Base-by-base conservation (phyloP, 768 basidiomycete species). In the Rhizopogon vesiculosus region DNA sequence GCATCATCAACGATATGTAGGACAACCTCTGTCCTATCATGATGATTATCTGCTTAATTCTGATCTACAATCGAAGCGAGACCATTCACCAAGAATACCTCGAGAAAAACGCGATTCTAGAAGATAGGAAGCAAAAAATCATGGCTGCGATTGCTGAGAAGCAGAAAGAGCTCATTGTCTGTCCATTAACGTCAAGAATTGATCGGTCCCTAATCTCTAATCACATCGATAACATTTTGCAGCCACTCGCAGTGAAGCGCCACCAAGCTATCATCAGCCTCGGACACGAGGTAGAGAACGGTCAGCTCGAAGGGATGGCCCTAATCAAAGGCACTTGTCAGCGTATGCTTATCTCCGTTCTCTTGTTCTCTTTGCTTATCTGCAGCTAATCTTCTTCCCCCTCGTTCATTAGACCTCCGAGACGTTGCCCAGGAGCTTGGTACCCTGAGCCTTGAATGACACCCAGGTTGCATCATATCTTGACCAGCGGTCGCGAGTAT, bases 91-190 rank as follows among this genome's bases (percentile, higher is more conserved):
- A 70, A 25, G 63, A 63, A 0, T 72, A 68, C 33, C 51, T 71
- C 1, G 16, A 29, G 16, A 54, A 63, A 41, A 63, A 70, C 7
- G 59, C 63, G 3, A 54, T 43, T 5, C 42, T 63, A 13, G 69
- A 70, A 41, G 66, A 72, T 43, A 63, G 60, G 62, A 59, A 61
- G 33, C 69, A 68, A 6, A 65, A 61, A 3, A 62, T 71, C 5
- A 28, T 63, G 10, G 60, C 61, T 48, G 62, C 65, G 41, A 68
- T 71, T 1, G 10, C 48, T 38, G 62, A 68, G 8, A 50, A 58
- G 18, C 61, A 68, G 52, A 58, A 60, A 41, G 55, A 53, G 16
- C 66, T 70, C 15, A 59, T 71, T 56, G 69, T 71, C 12, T 38
- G 62, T 49, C 22, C 15, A 25, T 49, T 22, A 49, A 8, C 48